phyloP scores from a whole-genome alignment of 179 eudicot genomes.

The Silene noctiflora region DNA sequence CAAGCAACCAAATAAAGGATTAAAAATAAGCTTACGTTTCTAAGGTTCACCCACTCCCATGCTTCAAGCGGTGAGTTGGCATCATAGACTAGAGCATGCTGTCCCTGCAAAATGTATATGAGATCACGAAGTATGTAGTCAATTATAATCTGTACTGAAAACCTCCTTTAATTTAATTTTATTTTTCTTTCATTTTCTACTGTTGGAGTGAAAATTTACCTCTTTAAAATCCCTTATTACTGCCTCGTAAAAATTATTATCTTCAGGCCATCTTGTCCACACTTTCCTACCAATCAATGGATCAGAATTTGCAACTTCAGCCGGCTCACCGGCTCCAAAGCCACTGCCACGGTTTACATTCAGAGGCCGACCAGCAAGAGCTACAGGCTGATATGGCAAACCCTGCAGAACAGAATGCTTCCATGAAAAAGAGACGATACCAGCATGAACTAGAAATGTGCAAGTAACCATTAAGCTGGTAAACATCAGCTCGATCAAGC shows the following conservation, averaged over 20 bases:
- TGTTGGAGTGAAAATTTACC: conserved; percentile 7
- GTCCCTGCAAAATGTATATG: conserved; percentile 38
- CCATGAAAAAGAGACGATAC: conserved; percentile 14
- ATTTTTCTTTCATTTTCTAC: background rate
- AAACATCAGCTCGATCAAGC: background rate
- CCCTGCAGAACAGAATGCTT: conserved; percentile 24
- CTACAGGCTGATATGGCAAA: conserved; percentile 44
- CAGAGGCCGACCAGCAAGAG: conserved; percentile 47
- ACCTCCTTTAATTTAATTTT: background rate
- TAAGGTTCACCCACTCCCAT: conserved; percentile 68
- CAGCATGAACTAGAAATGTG: background rate
- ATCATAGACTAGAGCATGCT: conserved; percentile 59
- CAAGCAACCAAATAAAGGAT: background rate
- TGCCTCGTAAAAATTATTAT: conserved; percentile 64
- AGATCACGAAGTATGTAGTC: conserved; percentile 5
- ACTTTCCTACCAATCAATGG: conserved; percentile 60
- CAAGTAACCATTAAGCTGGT: background rate
- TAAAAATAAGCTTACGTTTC: conserved; percentile 39
- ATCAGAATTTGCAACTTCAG: conserved; percentile 37
- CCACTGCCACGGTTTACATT: conserved; percentile 35
- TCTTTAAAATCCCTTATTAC: conserved; percentile 43
- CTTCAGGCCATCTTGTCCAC: conserved; percentile 65
- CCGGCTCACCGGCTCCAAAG: conserved; percentile 34
- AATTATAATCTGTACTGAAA: background rate
- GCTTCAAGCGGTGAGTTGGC: conserved; percentile 44